Conservation (phyloP, 768 basidiomycete genomes). For the Suillus placidus region DNA sequence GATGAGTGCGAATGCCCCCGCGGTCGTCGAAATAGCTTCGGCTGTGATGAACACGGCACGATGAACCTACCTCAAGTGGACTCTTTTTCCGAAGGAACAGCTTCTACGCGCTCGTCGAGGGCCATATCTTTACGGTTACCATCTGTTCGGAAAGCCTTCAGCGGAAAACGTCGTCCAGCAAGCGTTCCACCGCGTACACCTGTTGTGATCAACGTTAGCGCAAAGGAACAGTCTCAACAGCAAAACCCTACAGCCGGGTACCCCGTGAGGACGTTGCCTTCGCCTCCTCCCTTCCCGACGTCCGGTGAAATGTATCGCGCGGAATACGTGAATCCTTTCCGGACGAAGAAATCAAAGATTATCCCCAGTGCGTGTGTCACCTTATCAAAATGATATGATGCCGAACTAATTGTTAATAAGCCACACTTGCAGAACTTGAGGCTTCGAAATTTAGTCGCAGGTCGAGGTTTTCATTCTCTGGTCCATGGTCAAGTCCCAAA, state of each 20-base stretch:
- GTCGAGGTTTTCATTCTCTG: conserved; percentile 1
- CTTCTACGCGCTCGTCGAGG: conserved; percentile 6
- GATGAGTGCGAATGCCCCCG: conserved; percentile 13
- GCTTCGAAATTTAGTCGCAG: conserved; percentile 7
- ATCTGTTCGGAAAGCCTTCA: conserved; percentile 15
- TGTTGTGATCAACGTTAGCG: conserved; percentile 2
- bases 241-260: background rate
- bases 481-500: conserved; percentile 6
- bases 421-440: background rate
- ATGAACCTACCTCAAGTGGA: background rate
- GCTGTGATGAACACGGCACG: conserved; percentile 5
- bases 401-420: too few relatives aligned
- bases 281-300: background rate
- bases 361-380: conserved; percentile 2
- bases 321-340: conserved; percentile 21
- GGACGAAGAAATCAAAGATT: conserved; percentile 19
- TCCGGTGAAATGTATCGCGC: conserved; percentile 16
- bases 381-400: background rate
- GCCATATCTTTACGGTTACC: conserved; percentile 11
- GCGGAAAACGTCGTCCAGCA: conserved; percentile 13
- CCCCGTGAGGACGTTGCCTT: background rate
- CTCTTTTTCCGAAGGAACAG: background rate
- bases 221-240: background rate
- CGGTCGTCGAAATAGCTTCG: conserved; percentile 16
- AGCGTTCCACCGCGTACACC: conserved; percentile 4